Evolutionary conservation across 305 asterid genomes (phyloP), one percentile per base, ranked within the genome.

Genomic region (Solanum hybrid): DNA sequence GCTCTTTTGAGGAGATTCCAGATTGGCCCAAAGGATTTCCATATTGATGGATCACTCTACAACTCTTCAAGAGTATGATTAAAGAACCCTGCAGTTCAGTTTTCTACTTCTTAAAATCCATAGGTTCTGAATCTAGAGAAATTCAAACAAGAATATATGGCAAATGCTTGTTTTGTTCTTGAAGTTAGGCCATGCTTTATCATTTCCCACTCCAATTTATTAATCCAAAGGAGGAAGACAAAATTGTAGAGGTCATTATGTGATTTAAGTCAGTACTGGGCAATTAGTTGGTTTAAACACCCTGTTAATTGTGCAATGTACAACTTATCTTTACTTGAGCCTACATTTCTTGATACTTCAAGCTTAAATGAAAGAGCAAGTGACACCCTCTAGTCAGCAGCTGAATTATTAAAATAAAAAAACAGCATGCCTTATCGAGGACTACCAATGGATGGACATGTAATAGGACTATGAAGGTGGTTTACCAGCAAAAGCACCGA

Each of bases 401-500:
- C 46, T 85, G 46, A 33, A 85, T 85, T 75, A 75, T 33, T 33
- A 29, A 51, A 51, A 29, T 29, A 31, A 4, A 31, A 28, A 46
- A 8, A 20, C 6, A 57, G 10, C 36, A 51, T 51, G 88, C 22
- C 31, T 11, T 84, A 31, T 74, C 71, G 8, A 61, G 80, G 86
- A 16, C 28, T 31, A 57, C 88, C 75, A 31, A 64, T 26, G 42
- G 86, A 80, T 86, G 87, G 84, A 35, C 87, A 90, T 87, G 57
- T 78, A 89, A 84, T 51, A 88, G 90, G 67, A 74, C 61, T 39
- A 88, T 89, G 90, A 89, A 88, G 89, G 78, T 14, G 67, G 69
- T 20, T 92, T 94, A 97, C 99, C 99, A 61, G 99, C 97, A 93
- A 97, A 97, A 71, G 99, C 98, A 79, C 99, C 99, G 22, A 96